A percentile compares a stretch with the other conserved stretches of the same genome.
Conservation (phyloP, 345 rosid species). For the Eucalyptus tenuipes region DNA sequence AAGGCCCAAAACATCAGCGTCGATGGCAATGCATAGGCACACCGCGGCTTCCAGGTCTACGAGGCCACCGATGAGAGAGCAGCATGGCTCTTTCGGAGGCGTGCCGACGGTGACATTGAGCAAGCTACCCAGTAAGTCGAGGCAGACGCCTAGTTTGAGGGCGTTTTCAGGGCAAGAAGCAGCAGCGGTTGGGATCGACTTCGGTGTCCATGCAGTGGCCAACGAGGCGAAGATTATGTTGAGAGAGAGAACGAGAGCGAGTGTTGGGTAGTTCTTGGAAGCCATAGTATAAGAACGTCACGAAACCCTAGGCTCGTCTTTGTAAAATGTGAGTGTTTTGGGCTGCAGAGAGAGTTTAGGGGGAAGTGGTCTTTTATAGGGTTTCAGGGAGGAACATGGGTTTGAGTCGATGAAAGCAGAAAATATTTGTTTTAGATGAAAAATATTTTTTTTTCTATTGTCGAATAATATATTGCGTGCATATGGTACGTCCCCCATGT, state of each 20-base stretch:
- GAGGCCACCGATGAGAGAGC: constrained; percentile 40
- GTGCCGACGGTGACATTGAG: constrained; percentile 32
- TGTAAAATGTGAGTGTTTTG: not conserved
- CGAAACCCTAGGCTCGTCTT: not conserved
- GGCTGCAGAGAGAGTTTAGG: not conserved
- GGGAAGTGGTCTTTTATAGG: not conserved
- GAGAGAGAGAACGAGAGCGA: constrained; percentile 13
- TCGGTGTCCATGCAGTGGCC: constrained; percentile 24
- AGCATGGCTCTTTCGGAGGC: constrained; percentile 47
- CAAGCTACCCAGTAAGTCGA: constrained; percentile 29
- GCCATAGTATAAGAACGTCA: constrained; percentile 8
- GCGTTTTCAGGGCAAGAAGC: constrained; percentile 42
- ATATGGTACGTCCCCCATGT: too few species aligned
- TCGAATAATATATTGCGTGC: not conserved
- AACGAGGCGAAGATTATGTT: constrained; percentile 16
- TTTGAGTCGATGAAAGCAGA: not conserved
- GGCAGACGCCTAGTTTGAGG: constrained; percentile 40
- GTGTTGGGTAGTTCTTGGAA: not conserved
- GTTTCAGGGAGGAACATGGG: not conserved
- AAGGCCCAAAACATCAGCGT: constrained; percentile 48
- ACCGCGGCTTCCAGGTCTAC: constrained; percentile 42
- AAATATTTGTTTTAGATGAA: not conserved
- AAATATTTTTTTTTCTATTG: not conserved
- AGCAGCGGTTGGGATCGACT: constrained; percentile 8
- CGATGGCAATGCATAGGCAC: constrained; percentile 64